Evolutionary conservation across 768 basidiomycete species (phyloP).

Genomic region (Guyanaporus albipodus): DNA sequence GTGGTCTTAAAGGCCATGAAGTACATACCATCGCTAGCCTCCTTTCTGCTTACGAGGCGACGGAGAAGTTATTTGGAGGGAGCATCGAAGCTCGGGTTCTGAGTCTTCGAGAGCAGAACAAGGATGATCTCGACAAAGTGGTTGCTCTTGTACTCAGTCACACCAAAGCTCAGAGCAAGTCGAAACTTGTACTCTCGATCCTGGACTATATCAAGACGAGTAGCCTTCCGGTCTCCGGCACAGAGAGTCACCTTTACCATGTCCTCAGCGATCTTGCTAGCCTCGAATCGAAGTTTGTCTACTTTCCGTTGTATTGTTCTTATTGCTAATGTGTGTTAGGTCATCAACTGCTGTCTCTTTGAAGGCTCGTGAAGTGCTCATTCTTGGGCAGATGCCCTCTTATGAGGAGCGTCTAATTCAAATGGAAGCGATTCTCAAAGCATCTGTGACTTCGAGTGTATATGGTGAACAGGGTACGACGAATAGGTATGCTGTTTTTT

Average conservation of each 20-base stretch:
- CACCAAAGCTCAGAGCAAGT: slow-evolving; percentile 92
- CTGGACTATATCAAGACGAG: slow-evolving; percentile 88
- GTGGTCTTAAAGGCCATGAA: slow-evolving; percentile 86
- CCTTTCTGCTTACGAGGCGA: slow-evolving; percentile 74
- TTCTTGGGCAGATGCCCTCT: slow-evolving; percentile 93
- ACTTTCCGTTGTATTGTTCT: neutral
- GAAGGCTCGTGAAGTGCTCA: slow-evolving; percentile 96
- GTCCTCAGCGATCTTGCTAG: slow-evolving; percentile 79
- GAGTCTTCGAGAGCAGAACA: slow-evolving; percentile 85
- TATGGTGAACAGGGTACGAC: slow-evolving; percentile 80
- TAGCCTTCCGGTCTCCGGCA: slow-evolving; percentile 67
- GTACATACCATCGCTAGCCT: slow-evolving; percentile 71
- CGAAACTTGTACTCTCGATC: slow-evolving; percentile 78
- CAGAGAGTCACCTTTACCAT: slow-evolving; percentile 69
- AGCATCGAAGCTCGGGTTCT: slow-evolving; percentile 92
- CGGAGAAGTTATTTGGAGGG: slow-evolving; percentile 91
- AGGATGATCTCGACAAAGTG: slow-evolving; percentile 88
- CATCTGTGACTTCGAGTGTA: slow-evolving; percentile 79
- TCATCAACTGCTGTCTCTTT: slow-evolving; percentile 89
- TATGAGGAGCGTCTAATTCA: slow-evolving; percentile 92
- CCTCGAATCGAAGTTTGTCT: slow-evolving; percentile 79
- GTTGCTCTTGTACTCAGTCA: slow-evolving; percentile 87
- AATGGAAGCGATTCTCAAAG: slow-evolving; percentile 91
- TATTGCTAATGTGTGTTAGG: slow-evolving; percentile 35
- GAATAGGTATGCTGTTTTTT: slow-evolving; percentile 44